phyloP scores from a whole-genome alignment of 1,139 yeast species.

The Nakaseomyces uthaithaninus region DNA sequence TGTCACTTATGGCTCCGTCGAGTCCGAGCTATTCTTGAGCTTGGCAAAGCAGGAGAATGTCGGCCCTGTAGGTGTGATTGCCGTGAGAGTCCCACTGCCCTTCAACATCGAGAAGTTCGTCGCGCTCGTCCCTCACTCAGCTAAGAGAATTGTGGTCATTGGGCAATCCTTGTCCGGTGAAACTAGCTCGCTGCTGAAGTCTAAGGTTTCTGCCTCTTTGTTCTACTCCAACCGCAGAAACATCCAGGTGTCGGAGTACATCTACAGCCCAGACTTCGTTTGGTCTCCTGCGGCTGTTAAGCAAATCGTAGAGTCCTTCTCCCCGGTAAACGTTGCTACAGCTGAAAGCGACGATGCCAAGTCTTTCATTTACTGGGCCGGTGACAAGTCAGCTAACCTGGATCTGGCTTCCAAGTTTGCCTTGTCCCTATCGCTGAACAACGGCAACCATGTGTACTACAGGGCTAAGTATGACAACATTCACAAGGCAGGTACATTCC shows the following conservation, averaged over 20 bases:
- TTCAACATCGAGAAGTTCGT: conserved; percentile 58
- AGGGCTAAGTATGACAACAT: conserved; percentile 66
- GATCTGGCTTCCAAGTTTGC: conserved; percentile 61
- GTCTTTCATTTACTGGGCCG: conserved; percentile 58
- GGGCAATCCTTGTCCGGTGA: conserved; percentile 43
- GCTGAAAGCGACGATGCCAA: conserved; percentile 8
- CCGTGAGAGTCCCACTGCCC: conserved; percentile 73
- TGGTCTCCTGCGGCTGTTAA: conserved; percentile 53
- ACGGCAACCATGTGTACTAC: conserved; percentile 44
- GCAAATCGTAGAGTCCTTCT: conserved; percentile 35
- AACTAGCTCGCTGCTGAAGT: conserved; percentile 42
- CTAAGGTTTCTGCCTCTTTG: conserved; percentile 68
- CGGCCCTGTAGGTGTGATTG: conserved; percentile 51
- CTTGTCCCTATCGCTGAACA: conserved; percentile 62
- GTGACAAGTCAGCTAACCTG: conserved; percentile 49
- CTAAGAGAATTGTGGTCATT: conserved; percentile 56
- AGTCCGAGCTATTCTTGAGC: conserved; percentile 44
- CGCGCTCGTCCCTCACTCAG: conserved; percentile 47
- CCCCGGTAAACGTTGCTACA: conserved; percentile 9
- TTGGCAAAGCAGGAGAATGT: conserved; percentile 37
- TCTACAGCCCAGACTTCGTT: conserved; percentile 43
- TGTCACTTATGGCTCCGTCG: conserved; percentile 70
- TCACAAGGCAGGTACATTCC: conserved; percentile 67
- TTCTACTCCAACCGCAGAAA: conserved; percentile 42
- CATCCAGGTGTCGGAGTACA: conserved; percentile 43